Base-by-base conservation (phyloP, 1,284 basidiomycete species). In the Meira miltonrushii region DNA sequence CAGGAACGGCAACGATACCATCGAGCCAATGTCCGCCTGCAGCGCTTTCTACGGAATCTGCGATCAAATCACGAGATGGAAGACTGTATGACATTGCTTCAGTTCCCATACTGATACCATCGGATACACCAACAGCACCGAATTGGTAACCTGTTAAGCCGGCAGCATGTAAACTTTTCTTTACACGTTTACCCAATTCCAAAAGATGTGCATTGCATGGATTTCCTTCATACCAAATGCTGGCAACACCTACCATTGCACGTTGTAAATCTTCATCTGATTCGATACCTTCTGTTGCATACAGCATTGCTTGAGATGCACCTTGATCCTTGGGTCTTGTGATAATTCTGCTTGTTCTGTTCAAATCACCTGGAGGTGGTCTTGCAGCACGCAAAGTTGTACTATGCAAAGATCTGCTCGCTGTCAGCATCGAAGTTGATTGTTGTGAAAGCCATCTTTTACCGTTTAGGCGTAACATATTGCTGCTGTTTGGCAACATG, bases 71-170 rank as follows among this genome's bases (percentile, higher is more conserved):
- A 23, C 75, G 65, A 38, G 67, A 69, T 9, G 75, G 75, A 7
- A 78, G 65, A 43, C 74, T 77, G 66, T 78, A 78, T 43, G 61
- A 63, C 75, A 78, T 78, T 54, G 68, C 76, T 25, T 67, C 67
- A 8, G 73, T 76, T 8, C 76, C 76, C 76, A 78, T 78, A 46
- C 69, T 69, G 60, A 78, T 78, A 33, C 75, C 76, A 51, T 78
- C 76, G 19, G 68, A 71, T 8, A 78, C 76, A 53, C 76, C 76
- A n/a, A 77, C 74, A 21, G 72, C 64, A 47, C 74, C 74, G 47
- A 74, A 77, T 59, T 77, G 72, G 64, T 76, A 77, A 5, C 72
- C 75, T 8, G 72, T 77, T 23, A 77, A 62, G n/a, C 76, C 76
- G 7, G 73, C 72, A 10, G 66, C 60, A 56, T 69, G 55, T 8